Evolutionary conservation across 179 eudicot species (phyloP).

Genomic region (Camellia oleifera): DNA sequence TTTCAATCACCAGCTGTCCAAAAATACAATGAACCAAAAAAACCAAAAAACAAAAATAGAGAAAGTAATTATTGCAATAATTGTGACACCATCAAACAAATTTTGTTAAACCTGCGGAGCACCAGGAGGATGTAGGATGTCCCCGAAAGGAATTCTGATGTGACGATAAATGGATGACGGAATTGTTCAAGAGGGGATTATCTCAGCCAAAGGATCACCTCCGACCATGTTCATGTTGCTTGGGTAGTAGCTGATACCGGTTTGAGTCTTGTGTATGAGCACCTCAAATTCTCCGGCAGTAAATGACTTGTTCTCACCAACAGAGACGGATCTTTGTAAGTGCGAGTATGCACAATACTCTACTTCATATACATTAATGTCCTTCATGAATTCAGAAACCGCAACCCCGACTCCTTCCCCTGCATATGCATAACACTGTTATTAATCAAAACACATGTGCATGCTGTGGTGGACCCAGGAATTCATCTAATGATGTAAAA

Average conservation of each 20-base stretch:
- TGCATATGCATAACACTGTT: conserved; percentile 12
- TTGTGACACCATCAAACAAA: too few species aligned
- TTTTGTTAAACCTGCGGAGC: neutral
- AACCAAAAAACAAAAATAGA: neutral
- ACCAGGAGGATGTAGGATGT: neutral
- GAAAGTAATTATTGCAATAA: too few species aligned
- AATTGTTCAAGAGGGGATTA: neutral
- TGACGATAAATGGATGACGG: neutral
- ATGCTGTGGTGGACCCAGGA: too few species aligned
- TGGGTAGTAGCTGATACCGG: conserved; percentile 24
- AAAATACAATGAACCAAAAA: too few species aligned
- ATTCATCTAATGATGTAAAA: too few species aligned
- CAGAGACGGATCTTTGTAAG: conserved; percentile 24
- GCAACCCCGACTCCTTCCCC: conserved; percentile 50
- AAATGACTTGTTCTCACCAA: conserved; percentile 17
- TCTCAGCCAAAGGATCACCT: conserved; percentile 5
- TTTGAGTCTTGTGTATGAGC: conserved; percentile 14
- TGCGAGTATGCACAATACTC: conserved; percentile 43
- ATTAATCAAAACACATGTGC: too few species aligned
- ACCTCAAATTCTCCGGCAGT: conserved; percentile 33
- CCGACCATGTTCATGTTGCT: neutral
- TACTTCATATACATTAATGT: conserved; percentile 21
- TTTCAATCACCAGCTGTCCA: neutral
- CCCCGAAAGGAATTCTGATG: conserved; percentile 10
- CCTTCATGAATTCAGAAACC: conserved; percentile 24